Base-by-base conservation (phyloP, 75 land plant species). In the Pseudotsuga menziesii region DNA sequence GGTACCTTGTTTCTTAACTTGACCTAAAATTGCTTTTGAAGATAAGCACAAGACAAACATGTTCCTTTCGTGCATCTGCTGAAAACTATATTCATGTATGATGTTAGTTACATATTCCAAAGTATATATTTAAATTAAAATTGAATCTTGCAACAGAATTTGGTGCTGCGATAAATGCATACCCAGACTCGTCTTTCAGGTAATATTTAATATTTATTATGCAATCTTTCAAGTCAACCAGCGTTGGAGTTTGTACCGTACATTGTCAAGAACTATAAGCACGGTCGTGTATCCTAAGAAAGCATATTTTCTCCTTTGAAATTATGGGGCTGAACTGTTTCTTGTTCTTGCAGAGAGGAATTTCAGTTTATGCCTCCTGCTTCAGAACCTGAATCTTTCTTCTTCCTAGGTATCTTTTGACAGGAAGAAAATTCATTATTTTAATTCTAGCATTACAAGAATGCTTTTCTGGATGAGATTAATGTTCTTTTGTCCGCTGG, bases 351-450 rank as follows among this genome's bases (percentile, higher is more conserved):
- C 57, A 73, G 75, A 73, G 75, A 55, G 9, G 57, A 73, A 26
- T 55, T 14, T 55, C 56, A 22, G 57, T 55, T 55, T 11, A 54
- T 55, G 29, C 57, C 75, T 72, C 41, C 73, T 39, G 17, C 57
- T 55, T 13, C 44, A 23, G 32, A 48, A 27, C 23, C 75, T 54
- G 57, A 52, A 73, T 73, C 75, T 7, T 73, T 73, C 75, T 73
- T 54, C 75, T 73, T 73, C 58, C 35, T 54, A 73, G 75, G 75
- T 73, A 73, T 73, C 11, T 73, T 25, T 19, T 20, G 54, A 48
- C 54, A 8, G 12, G 12, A 9, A 9, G 11, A 48, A 48, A 69
- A 61, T 64, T 19, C 17, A 64, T 29, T 20, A 29, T 32, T 64
- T 32, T 32, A 32, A 32, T 17, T 64, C 72, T 69, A 39, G 72